Evolutionary conservation across 1,284 basidiomycete species (phyloP), one percentile per base, ranked within the genome.

Genomic region (Amylostereum chailletii): DNA sequence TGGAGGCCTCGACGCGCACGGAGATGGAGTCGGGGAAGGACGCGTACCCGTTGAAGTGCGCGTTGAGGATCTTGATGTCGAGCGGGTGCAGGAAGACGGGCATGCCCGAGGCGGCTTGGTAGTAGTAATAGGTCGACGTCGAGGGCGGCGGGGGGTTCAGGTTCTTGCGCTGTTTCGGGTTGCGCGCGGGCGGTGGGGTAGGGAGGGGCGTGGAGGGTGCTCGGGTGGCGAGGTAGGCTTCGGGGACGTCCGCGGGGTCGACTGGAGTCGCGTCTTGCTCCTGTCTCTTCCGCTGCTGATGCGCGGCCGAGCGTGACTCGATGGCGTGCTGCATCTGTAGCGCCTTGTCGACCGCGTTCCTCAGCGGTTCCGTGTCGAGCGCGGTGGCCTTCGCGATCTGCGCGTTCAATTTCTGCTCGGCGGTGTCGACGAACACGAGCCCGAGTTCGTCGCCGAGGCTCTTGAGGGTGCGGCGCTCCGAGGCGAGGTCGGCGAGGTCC

Each of bases 61-160:
- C 79, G 11, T 94, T 74, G 10, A 99, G 76, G 51, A 97, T 93
- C 67, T 87, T 89, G 67, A 95, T 96, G 65, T 99, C 95, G 38
- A 99, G 77, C 2, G 95, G 94, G 62, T 96, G 93, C 10, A 99
- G 78, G 71, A 90, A 99, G 58, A 98, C 79, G 19, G 91, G 89
- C 53, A 91, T 77, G 11, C 95, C 96, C 2, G 90, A 90, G 0
- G 91, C 83, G 8, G 93, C 90, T 67, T 99, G 96, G 66, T 97
- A 99, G 67, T 91, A 99, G 61, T 89, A 92, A 68, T 96, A 98
- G 8, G 84, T 84, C 26, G 85, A 86, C 2, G 84, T 83, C 2
- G 85, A 83, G 9, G 85, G 86, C 7, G 87, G 85, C 1, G 87
- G 86, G 2, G 89, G 87, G 58, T 91, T 90, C 55, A 90, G 64